Conservation (phyloP, 805 yeast genomes). For the Metahyphopichia silvanorum region DNA sequence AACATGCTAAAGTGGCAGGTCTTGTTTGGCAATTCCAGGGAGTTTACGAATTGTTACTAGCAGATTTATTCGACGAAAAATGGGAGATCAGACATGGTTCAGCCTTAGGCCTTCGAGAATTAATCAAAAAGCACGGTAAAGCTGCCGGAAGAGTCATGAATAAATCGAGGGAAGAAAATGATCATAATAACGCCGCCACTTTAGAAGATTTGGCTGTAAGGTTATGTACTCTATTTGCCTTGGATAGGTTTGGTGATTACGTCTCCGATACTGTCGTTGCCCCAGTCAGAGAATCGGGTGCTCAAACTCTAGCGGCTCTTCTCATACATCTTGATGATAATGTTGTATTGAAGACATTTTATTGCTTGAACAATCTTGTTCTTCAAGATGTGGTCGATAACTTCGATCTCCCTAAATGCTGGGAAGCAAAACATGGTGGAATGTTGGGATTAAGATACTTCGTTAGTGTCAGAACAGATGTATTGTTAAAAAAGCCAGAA, state of each 20-base stretch:
- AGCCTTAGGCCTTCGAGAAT: conserved; percentile 85
- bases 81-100: conserved; percentile 99
- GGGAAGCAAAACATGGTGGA: conserved; percentile 99
- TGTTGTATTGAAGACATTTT: conserved; percentile 59
- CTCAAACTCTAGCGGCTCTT: conserved; percentile 89
- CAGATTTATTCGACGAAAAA: conserved; percentile 74
- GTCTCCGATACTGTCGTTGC: conserved; percentile 97
- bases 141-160: conserved; percentile 83
- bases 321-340: conserved; percentile 67
- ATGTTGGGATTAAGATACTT: conserved; percentile 89
- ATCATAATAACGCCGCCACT: conserved; percentile 58
- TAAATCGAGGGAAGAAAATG: conserved; percentile 58
- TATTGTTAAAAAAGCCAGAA: conserved; percentile 57
- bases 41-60: conserved; percentile 74
- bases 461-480: conserved; percentile 82
- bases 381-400: conserved; percentile 51
- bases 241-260: conserved; percentile 95
- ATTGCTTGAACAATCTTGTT: conserved; percentile 64
- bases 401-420: conserved; percentile 52
- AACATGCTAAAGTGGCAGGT: conserved; percentile 68
- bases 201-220: conserved; percentile 88
- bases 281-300: conserved; percentile 95
- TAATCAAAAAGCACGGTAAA: conserved; percentile 74
- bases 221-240: conserved; percentile 78
- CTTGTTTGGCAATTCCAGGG: conserved; percentile 95